Conservation (phyloP, 1,139 yeast species). For the Nakaseomyces delphensis region DNA sequence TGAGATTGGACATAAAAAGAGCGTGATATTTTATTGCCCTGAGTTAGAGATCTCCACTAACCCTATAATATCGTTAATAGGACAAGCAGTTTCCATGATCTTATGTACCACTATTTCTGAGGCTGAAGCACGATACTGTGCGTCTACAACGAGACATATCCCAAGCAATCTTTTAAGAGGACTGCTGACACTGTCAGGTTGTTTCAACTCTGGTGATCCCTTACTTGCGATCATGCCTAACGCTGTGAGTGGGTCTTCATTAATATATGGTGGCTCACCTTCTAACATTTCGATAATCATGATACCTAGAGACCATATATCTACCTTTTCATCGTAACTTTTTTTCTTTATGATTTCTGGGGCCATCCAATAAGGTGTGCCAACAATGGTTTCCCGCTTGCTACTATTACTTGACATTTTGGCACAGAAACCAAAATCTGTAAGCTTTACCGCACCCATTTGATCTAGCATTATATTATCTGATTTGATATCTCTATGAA, state of each 20-base stretch:
- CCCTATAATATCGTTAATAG: neutral
- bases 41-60: too few species aligned
- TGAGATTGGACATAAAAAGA: too few species aligned
- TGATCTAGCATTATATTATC: slow-evolving; percentile 87
- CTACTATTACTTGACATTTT: slow-evolving; percentile 86
- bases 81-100: slow-evolving; percentile 39
- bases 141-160: slow-evolving; percentile 93
- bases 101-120: slow-evolving; percentile 78
- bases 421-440: slow-evolving; percentile 98
- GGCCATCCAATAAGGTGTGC: slow-evolving; percentile 99
- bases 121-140: slow-evolving; percentile 81
- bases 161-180: slow-evolving; percentile 81
- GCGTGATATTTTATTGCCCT: too few species aligned
- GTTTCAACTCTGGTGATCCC: slow-evolving; percentile 90
- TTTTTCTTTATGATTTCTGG: slow-evolving; percentile 97
- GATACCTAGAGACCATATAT: slow-evolving; percentile 95
- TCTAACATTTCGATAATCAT: slow-evolving; percentile 99
- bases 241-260: slow-evolving; percentile 89
- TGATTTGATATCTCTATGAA: slow-evolving; percentile 92
- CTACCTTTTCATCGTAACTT: slow-evolving; percentile 94
- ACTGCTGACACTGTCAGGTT: slow-evolving; percentile 70
- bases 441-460: slow-evolving; percentile 83
- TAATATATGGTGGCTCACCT: slow-evolving; percentile 94
- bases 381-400: slow-evolving; percentile 97
- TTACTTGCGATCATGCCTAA: slow-evolving; percentile 87